phyloP scores from a whole-genome alignment of 768 basidiomycete genomes.

The Gelatoporia subvermispora region DNA sequence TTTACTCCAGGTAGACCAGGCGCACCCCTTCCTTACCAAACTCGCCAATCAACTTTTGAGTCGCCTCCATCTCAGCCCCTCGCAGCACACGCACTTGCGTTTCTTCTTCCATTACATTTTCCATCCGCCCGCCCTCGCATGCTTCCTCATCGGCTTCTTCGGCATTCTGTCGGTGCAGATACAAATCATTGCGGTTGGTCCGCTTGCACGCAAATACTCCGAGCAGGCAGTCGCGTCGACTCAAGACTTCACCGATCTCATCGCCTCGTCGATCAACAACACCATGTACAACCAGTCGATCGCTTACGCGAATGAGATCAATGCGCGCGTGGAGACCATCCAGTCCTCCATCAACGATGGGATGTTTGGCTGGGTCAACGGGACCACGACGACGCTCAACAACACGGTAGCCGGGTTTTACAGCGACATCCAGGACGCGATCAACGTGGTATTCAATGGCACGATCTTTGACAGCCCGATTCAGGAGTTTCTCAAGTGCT shows the following conservation, averaged over 20 bases:
- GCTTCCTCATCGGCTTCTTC: slow-evolving; percentile 90
- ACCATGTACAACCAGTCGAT: slow-evolving; percentile 81
- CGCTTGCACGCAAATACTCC: slow-evolving; percentile 66
- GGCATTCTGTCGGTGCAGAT: slow-evolving; percentile 83
- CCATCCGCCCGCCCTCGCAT: slow-evolving; percentile 85
- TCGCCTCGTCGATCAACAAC: slow-evolving; percentile 71
- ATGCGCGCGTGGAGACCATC: slow-evolving; percentile 60
- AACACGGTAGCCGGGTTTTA: slow-evolving; percentile 84
- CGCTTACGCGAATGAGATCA: slow-evolving; percentile 74
- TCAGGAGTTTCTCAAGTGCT: slow-evolving; percentile 83
- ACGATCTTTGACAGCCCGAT: slow-evolving; percentile 79
- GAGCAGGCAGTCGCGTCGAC: slow-evolving; percentile 55
- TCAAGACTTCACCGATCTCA: slow-evolving; percentile 62
- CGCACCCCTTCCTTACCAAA: slow-evolving; percentile 71
- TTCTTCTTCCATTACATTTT: slow-evolving; percentile 94
- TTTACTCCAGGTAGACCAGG: slow-evolving; percentile 60
- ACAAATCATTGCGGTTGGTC: slow-evolving; percentile 76
- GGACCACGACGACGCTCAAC: slow-evolving; percentile 84
- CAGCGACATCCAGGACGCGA: slow-evolving; percentile 71
- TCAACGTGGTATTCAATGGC: slow-evolving; percentile 75
- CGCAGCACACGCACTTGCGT: slow-evolving; percentile 63
- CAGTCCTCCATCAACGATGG: slow-evolving; percentile 81
- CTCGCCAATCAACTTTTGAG: slow-evolving; percentile 51
- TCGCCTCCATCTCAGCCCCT: slow-evolving; percentile 49
- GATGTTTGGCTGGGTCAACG: slow-evolving; percentile 93